Evolutionary conservation across 306 rosid genomes (phyloP).

Genomic region (Oemleria cerasiformis): DNA sequence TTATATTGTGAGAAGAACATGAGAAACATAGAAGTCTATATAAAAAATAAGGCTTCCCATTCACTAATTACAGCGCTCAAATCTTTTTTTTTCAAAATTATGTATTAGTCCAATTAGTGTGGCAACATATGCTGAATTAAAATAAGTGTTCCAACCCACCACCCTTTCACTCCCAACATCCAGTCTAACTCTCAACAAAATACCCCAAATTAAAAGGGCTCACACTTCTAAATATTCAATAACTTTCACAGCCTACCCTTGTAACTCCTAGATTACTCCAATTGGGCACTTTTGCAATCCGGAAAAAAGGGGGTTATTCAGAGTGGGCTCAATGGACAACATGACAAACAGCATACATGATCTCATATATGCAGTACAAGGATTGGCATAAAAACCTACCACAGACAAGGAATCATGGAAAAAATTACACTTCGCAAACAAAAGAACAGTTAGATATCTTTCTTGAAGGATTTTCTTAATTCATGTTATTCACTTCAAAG

Average conservation of each 20-base stretch:
- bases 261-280: conserved; percentile 2
- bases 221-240: background rate
- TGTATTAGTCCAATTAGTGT: background rate
- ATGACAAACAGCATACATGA: background rate
- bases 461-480: background rate
- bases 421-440: background rate
- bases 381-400: background rate
- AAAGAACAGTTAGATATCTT: background rate
- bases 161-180: background rate
- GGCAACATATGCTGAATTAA: background rate
- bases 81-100: background rate
- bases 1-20: conserved; percentile 15
- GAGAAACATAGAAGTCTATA: background rate
- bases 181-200: background rate
- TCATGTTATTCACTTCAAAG: background rate
- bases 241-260: background rate
- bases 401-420: background rate
- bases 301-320: too few species aligned
- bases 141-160: background rate
- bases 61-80: too few species aligned
- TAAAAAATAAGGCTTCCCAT: too few species aligned
- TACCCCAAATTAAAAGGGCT: background rate
- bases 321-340: too few species aligned
- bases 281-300: background rate
- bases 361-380: background rate